These are phyloP conservation scores for Geoglossum glabrum DNA, from an alignment of 495 filamentous ascomycete species.

Conservation along the genomic window DNA sequence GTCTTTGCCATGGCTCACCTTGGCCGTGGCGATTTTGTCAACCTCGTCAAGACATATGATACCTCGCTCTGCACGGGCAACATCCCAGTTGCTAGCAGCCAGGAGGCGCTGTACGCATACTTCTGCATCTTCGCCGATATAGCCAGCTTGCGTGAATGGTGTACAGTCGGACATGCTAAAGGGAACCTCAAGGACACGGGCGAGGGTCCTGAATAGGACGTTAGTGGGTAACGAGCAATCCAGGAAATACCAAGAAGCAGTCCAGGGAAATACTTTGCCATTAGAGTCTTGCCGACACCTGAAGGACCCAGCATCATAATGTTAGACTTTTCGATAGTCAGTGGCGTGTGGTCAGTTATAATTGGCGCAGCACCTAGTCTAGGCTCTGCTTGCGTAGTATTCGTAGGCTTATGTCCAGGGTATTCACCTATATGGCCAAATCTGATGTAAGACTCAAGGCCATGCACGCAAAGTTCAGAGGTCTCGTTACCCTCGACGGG, in stretches of 20 bases:
- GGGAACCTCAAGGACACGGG: conserved; percentile 66
- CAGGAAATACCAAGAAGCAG: conserved; percentile 4
- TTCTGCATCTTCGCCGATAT: conserved; percentile 93
- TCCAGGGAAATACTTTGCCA: conserved; percentile 38
- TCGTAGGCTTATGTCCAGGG: conserved; percentile 45
- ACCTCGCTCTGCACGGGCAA: conserved; percentile 66
- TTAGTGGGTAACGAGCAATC: conserved; percentile 17
- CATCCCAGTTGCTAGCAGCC: conserved; percentile 76
- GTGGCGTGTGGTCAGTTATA: conserved; percentile 27
- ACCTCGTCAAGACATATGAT: conserved; percentile 94
- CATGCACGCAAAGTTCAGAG: not conserved
- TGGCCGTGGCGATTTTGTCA: conserved; percentile 77
- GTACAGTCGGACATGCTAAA: conserved; percentile 98
- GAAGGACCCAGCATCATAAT: conserved; percentile 83
- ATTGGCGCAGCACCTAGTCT: conserved; percentile 24
- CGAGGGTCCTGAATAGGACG: conserved; percentile 28
- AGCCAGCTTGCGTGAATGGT: conserved; percentile 88
- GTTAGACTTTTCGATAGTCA: conserved; percentile 90
- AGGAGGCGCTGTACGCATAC: conserved; percentile 77
- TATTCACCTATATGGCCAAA: conserved; percentile 46
- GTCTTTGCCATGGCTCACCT: conserved; percentile 52
- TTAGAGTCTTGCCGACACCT: conserved; percentile 91
- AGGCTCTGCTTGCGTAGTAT: conserved; percentile 12
- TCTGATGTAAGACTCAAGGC: not conserved
- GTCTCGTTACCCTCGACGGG: conserved; percentile 26